Base-by-base conservation (phyloP, 2,329 filamentous ascomycete species). In the Didymosphaeria variabile region DNA sequence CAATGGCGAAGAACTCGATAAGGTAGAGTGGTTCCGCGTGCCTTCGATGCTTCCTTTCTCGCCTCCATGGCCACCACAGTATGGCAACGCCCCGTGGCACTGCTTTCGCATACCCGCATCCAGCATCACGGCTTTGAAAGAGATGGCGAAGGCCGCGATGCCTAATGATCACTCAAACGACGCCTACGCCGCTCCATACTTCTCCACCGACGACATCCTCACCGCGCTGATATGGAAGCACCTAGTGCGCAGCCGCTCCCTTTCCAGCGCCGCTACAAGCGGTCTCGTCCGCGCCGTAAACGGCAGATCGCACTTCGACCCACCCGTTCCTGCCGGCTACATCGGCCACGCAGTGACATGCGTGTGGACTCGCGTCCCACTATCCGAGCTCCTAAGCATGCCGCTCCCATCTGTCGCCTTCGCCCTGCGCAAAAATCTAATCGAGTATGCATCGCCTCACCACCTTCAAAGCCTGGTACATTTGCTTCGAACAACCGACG, bases 1-100 rank as follows among this genome's bases (percentile, higher is more conserved):
- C 8, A 26, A 40, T n/a, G 36, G 13, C 32, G 34, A 42, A 15
- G 34, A 40, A 1, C 6, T 53, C 9, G 34, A 40, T 17, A 2
- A 38, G 2, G 19, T 53, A 12, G 34, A 40, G 13, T 53, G 19
- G 17, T 42, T 53, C 21, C 34, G 34, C 8, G 8, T 40, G 12
- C 50, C 50, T 26, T 38, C 32, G 34, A 40, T 40, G 32, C 50
- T 53, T n/a, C 50, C 50, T 15, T 40, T 36, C 9, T 40, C 50
- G 12, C 50, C 50, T 23, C 34, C 50, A 4, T 53, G 50, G 50
- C 50, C 50, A n/a, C 50, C 50, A 12, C 50, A 53, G 10, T 53
- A 53, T 26, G 50, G 50, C n/a, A 40, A 53, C 21, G 50, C 50
- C 15, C 50, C 50, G 5, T 53, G 50, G 50, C 34, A 53, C 50